Evolutionary conservation across 2,329 filamentous ascomycete genomes (phyloP), one percentile per base, ranked within the genome.

Genomic region (Sordariomycetes sp.): DNA sequence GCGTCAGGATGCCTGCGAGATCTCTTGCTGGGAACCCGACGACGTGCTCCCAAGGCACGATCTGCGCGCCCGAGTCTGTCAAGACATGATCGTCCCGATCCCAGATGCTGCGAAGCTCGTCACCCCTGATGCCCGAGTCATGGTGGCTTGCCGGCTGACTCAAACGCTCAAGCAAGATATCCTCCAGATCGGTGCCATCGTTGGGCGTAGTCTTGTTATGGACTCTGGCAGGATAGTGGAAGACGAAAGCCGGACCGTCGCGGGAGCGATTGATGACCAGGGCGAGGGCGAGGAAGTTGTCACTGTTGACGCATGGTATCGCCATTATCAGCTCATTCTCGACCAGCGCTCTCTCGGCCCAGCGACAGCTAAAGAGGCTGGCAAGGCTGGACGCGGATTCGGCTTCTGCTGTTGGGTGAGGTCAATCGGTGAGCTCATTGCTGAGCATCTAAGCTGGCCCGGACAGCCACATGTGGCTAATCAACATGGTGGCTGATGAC

Each of bases 221-320:
- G 28, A 74, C 65, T 30, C 63, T 55, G n/a, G 79, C 71, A n/a
- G 86, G 86, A 50, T 92, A 92, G 57, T 94, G 85, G 57, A 88
- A 94, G 47, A 92, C 82, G 47, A 92, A 82, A 42, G 79, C 76
- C 19, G 86, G 83, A 12, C 86, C 86, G 46, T 85, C 82, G 43
- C 82, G 77, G 21, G 82, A 84, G 43, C 82, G 74, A 48, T 76
- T 76, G 47, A 85, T 76, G 44, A 87, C 75, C 25, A 90, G 72
- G 33, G 85, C 75, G 37, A 90, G 75, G 27, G 79, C 83, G 33
- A 88, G 56, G 42, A 76, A 70, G 50, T 75, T 76, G 43, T 69
- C 65, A 23, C 59, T 53, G 49, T 64, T 71, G 36, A 73, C 63
- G 34, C 64, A 61, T 21, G 69, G 58, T 66, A 73, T 73, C 38